These are phyloP conservation scores for Schoenoplectus triqueter DNA, from an alignment of 202 grass and related monocot species.

Conservation along the genomic window DNA sequence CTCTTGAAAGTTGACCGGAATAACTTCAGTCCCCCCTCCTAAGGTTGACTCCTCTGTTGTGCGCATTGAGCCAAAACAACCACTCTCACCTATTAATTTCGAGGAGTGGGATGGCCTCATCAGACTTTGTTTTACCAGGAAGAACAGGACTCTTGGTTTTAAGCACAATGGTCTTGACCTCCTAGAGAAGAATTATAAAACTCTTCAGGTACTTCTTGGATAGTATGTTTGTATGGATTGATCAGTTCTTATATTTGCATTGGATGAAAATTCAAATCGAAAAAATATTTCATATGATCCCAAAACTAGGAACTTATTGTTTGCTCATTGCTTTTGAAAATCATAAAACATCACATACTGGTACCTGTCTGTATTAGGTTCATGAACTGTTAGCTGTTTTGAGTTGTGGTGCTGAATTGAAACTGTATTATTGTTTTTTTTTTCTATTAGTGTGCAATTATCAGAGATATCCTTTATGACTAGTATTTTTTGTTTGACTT, in stretches of 20 bases:
- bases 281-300: not conserved
- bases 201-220: constrained; percentile 37
- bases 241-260: not conserved
- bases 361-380: not conserved
- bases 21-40: constrained; percentile 80
- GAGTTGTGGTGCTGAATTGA: not conserved
- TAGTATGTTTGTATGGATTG: not conserved
- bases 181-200: constrained; percentile 85
- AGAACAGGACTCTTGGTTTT: constrained; percentile 95
- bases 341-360: not conserved
- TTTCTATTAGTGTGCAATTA: not conserved
- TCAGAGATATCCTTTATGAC: not conserved
- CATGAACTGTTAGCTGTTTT: not conserved
- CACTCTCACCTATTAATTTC: constrained; percentile 62
- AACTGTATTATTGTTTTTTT: not conserved
- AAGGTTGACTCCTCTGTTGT: constrained; percentile 58
- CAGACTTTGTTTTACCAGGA: constrained; percentile 77
- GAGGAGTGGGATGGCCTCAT: constrained; percentile 90
- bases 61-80: no score
- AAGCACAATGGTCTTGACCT: constrained; percentile 73
- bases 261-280: not conserved
- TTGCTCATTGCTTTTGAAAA: no score
- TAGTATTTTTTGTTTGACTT: constrained; percentile 25
- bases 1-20: constrained; percentile 81
- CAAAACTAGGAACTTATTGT: not conserved